phyloP scores from a whole-genome alignment of 306 rosid species.

The Cajanus cajan region DNA sequence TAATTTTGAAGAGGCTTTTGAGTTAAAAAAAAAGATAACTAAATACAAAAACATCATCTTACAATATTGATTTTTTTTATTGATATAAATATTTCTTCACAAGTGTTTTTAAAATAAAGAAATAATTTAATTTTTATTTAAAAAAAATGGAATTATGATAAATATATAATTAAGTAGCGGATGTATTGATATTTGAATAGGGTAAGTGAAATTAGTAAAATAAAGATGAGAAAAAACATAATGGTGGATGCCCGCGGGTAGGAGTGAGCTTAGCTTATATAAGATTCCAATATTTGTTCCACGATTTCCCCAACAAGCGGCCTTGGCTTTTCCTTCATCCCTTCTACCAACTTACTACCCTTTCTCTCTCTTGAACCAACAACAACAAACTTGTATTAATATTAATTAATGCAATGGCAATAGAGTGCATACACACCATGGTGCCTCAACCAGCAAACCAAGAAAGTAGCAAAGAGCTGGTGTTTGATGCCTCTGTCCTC shows the following conservation, averaged over 20 bases:
- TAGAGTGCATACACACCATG: constrained; percentile 49
- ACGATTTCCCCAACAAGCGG: constrained; percentile 59
- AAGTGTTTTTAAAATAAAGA: no score
- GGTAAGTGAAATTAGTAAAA: no score
- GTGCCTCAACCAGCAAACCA: constrained; percentile 29
- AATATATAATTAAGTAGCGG: no score
- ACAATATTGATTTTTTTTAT: no score
- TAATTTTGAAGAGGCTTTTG: no score
- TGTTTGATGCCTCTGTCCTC: constrained; percentile 72
- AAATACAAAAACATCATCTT: no score
- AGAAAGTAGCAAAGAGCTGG: constrained; percentile 41
- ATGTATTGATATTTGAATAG: no score
- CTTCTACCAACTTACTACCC: constrained; percentile 45
- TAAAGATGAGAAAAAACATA: no score
- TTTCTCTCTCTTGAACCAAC: background rate
- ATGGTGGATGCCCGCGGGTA: background rate
- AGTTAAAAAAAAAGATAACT: no score
- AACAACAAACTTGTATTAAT: background rate
- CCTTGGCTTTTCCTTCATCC: constrained; percentile 84
- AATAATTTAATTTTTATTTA: no score
- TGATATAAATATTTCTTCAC: no score
- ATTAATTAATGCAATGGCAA: constrained; percentile 59
- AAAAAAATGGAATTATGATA: no score
- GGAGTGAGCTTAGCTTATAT: constrained; percentile 34
- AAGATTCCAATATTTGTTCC: constrained; percentile 71